A percentile compares a stretch with the other conserved stretches of the same genome.
These are phyloP conservation scores for Neoconidiobolus thromboides DNA, from an alignment of 371 early-diverging fungal genomes.

Conservation along the genomic window DNA sequence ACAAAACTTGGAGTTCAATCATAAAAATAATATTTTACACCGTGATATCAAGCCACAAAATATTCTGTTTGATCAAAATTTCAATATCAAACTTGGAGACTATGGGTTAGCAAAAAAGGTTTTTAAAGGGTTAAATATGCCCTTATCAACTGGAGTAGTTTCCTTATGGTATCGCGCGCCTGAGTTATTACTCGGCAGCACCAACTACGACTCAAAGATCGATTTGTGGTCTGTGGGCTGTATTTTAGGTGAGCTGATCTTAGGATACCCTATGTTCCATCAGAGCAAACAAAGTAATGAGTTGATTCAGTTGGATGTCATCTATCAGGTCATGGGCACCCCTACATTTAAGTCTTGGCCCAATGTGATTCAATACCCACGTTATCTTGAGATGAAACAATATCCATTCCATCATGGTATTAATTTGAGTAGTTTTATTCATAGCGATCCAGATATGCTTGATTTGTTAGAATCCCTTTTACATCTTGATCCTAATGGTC, in stretches of 20 bases:
- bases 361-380: too few species aligned
- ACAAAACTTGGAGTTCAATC: slow-evolving; percentile 40
- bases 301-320: too few species aligned
- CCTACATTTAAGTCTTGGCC: too few species aligned
- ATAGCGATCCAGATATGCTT: slow-evolving; percentile 7
- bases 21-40: slow-evolving; percentile 87
- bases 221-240: slow-evolving; percentile 99
- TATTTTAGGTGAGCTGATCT: slow-evolving; percentile 91
- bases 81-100: slow-evolving; percentile 41
- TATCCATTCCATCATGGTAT: too few species aligned
- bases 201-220: slow-evolving; percentile 74
- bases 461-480: slow-evolving; percentile 84
- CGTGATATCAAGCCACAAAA: slow-evolving; percentile 96
- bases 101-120: slow-evolving; percentile 79
- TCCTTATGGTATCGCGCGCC: slow-evolving; percentile 96
- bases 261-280: slow-evolving; percentile 81
- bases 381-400: too few species aligned
- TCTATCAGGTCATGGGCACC: slow-evolving; percentile 34
- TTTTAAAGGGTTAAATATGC: slow-evolving; percentile 56
- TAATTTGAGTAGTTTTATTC: too few species aligned
- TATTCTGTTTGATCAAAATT: slow-evolving; percentile 50
- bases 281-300: too few species aligned
- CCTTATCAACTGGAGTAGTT: slow-evolving; percentile 65
- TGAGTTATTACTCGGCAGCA: slow-evolving; percentile 78
- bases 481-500: slow-evolving; percentile 76